These are phyloP conservation scores for Calonectria pseudoturangicola DNA, from an alignment of 2,329 filamentous ascomycete species.

Conservation along the genomic window DNA sequence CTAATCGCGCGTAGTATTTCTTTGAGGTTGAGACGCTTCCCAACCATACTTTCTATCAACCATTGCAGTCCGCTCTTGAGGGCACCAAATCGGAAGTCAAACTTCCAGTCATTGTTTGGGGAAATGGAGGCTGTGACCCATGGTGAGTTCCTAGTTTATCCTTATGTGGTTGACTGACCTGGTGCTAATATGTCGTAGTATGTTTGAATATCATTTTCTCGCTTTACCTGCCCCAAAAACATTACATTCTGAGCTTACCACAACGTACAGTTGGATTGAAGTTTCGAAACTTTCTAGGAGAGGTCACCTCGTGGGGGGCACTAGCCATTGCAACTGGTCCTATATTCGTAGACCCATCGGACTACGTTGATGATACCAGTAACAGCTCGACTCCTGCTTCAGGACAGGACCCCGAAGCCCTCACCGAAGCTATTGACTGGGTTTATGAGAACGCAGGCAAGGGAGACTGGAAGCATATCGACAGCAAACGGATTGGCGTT, in stretches of 20 bases:
- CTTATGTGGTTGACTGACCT: neutral
- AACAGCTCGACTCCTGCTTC: constrained; percentile 11
- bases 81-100: constrained; percentile 1
- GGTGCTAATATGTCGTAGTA: neutral
- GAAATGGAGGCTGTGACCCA: constrained; percentile 21
- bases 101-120: constrained; percentile 8
- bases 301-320: constrained; percentile 15
- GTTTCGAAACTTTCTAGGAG: constrained; percentile 13
- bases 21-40: constrained; percentile 14
- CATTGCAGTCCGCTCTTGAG: neutral
- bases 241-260: neutral
- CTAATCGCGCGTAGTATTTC: neutral
- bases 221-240: no score
- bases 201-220: neutral
- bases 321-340: constrained; percentile 18
- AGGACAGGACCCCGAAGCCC: constrained; percentile 5
- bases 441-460: constrained; percentile 17
- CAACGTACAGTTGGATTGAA: neutral
- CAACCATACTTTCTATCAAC: constrained; percentile 17
- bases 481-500: neutral
- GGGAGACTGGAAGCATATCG: constrained; percentile 16
- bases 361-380: neutral
- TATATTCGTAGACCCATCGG: constrained; percentile 8
- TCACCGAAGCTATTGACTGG: constrained; percentile 13
- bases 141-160: neutral